Conservation (phyloP, 805 yeast genomes). For the Jamesozyma piceae region DNA sequence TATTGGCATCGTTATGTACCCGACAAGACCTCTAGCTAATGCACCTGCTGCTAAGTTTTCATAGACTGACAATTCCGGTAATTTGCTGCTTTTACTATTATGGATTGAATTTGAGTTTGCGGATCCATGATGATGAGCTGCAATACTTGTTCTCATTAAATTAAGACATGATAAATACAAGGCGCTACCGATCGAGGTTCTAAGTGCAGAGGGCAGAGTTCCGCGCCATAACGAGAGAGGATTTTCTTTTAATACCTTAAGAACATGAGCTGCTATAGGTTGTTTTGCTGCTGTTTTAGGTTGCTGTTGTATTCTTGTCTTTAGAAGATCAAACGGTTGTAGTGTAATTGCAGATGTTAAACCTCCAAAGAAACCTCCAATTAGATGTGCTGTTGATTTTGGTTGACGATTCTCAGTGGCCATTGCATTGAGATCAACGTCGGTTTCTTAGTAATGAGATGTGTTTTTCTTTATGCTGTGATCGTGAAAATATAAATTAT, state of each 20-base stretch:
- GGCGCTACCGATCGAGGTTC: conserved; percentile 89
- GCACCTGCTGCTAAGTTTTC: conserved; percentile 75
- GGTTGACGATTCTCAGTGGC: background rate
- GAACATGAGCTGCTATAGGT: background rate
- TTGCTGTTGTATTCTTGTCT: conserved; percentile 75
- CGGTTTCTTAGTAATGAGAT: no score
- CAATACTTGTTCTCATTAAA: conserved; percentile 42
- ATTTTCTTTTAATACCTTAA: conserved; percentile 33
- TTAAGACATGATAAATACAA: conserved; percentile 71
- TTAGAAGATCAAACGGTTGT: conserved; percentile 84
- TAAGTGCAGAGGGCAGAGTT: conserved; percentile 77
- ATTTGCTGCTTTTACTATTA: conserved; percentile 29
- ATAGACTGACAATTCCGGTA: conserved; percentile 63
- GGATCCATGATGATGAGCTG: conserved; percentile 23
- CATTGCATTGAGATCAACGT: background rate
- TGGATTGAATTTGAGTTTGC: background rate
- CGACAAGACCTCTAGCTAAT: conserved; percentile 69
- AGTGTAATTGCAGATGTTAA: conserved; percentile 66
- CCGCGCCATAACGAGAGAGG: conserved; percentile 75
- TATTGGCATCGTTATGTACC: conserved; percentile 86
- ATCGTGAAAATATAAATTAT: no score
- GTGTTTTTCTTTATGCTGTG: no score
- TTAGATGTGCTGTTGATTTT: conserved; percentile 39
- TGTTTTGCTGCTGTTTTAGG: background rate
- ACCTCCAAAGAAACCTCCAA: conserved; percentile 83